phyloP scores from a whole-genome alignment of 805 yeast species.

The Saccharomycopsis malanga region DNA sequence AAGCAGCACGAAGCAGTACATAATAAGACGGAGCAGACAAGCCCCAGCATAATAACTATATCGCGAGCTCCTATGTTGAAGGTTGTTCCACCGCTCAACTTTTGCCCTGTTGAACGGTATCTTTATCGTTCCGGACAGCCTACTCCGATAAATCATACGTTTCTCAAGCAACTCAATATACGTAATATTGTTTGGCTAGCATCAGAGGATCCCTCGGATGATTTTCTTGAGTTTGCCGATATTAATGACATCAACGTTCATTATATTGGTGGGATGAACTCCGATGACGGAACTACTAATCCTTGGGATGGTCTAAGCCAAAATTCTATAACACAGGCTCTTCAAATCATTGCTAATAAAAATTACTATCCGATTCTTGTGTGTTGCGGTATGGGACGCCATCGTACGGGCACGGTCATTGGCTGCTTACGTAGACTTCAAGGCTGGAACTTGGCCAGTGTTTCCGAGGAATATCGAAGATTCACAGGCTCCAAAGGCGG shows the following conservation, averaged over 20 bases:
- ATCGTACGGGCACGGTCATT: constrained; percentile 92
- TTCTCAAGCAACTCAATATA: constrained; percentile 63
- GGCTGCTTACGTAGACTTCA: constrained; percentile 90
- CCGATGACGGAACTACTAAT: constrained; percentile 71
- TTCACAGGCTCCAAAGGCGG: constrained; percentile 93
- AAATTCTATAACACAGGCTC: constrained; percentile 67
- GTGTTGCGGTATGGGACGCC: constrained; percentile 98
- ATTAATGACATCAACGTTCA: constrained; percentile 65
- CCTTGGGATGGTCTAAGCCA: constrained; percentile 97
- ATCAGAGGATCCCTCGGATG: constrained; percentile 90
- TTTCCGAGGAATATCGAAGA: constrained; percentile 88
- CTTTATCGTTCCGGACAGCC: constrained; percentile 93
- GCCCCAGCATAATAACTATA: constrained; percentile 29
- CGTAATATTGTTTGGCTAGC: constrained; percentile 90
- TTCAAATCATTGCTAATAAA: constrained; percentile 64
- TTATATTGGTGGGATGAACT: constrained; percentile 60
- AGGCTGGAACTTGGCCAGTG: constrained; percentile 95
- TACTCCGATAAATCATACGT: constrained; percentile 84
- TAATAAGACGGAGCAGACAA: too few species aligned
- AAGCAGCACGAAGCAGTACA: too few species aligned
- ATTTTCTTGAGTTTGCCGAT: constrained; percentile 74
- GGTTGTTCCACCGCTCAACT: constrained; percentile 89
- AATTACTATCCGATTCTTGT: constrained; percentile 80
- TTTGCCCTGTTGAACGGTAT: constrained; percentile 87
- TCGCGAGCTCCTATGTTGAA: constrained; percentile 54